Conservation (phyloP, 2,329 filamentous ascomycete genomes). For the Capronia epimyces region DNA sequence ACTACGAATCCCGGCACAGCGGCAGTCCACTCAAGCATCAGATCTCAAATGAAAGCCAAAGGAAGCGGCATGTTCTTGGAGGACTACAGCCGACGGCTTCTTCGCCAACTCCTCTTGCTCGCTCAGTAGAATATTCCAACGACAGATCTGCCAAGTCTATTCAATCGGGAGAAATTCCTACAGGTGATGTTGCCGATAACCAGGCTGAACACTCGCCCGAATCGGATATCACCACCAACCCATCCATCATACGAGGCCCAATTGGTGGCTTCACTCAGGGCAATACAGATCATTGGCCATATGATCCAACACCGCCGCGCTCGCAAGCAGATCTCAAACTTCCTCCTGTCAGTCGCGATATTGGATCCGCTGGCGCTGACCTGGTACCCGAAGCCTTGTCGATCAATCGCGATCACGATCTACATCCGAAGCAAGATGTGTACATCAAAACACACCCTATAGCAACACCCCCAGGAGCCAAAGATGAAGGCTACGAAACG, state of each 20-base stretch:
- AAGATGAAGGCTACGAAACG: conserved; percentile 90
- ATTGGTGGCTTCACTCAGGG: conserved; percentile 53
- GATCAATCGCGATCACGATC: conserved; percentile 37
- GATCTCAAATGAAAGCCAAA: conserved; percentile 35
- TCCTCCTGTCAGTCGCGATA: conserved; percentile 36
- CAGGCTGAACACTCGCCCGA: conserved; percentile 31
- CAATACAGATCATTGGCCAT: conserved; percentile 50
- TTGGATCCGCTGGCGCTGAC: conserved; percentile 42
- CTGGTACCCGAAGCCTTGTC: conserved; percentile 29
- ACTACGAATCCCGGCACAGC: conserved; percentile 28
- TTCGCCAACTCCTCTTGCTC: conserved; percentile 49
- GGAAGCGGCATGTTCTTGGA: conserved; percentile 34
- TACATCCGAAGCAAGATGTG: conserved; percentile 31
- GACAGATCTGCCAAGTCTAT: conserved; percentile 2
- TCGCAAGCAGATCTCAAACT: conserved; percentile 34
- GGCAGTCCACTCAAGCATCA: conserved; percentile 46
- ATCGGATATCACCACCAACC: conserved; percentile 73
- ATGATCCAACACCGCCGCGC: conserved; percentile 49
- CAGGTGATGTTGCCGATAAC: conserved; percentile 8
- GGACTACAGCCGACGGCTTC: conserved; percentile 42
- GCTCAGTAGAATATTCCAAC: conserved; percentile 11
- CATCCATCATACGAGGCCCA: conserved; percentile 73
- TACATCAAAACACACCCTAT: conserved; percentile 37
- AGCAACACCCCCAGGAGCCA: conserved; percentile 56
- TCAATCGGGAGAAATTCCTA: conserved; percentile 21